Base-by-base conservation (phyloP, 164 flowering plant genomes). In the Kingdonia uniflora region DNA sequence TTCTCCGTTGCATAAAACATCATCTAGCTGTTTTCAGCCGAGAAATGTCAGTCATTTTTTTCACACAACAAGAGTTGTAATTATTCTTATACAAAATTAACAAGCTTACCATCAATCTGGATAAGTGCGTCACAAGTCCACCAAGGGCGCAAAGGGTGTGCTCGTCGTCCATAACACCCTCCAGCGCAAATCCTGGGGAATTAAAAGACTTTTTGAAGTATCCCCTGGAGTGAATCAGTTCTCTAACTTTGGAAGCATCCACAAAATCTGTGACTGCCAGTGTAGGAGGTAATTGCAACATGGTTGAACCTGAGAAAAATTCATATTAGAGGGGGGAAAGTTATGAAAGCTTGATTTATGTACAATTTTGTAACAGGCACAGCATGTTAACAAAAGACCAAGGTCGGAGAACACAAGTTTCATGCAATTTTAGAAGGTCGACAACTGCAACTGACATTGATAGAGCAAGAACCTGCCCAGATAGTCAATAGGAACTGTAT, bases 1-100 rank as follows among this genome's bases (percentile, higher is more conserved):
- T 54, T 83, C 95, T 19, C 96, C 97, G 70, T 79, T 80, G 50
- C 72, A 68, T 62, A 94, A 59, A 40, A 65, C 75, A 77, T 94
- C 96, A 64, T 81, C 77, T 54, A 86, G 67, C 99, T 89, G 81
- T 46, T 49, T 26, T 33, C 19, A 58, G 5, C 6, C 12, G 14
- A 39, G 25, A 53, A 15, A 17, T 22, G 19, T 14, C 25, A 39
- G 38, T n/a, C 21, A 37, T 11, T 15, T 19, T 15, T 23, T 17
- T 8, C 23, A 19, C 15, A 23, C 0, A 20, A 11, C 26, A 14
- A 10, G 14, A 17, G 50, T 22, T 47, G 15, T 48, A 21, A 25
- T 11, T n/a, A 48, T 21, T 19, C 1, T 48, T 23, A 19, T 14
- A 1, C 2, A 50, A 25, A 14, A 5, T 14, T 24, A 45, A 45